Percentiles rank a stretch among this genome's conserved stretches.
phyloP scores from a whole-genome alignment of 2,329 filamentous ascomycete genomes.

The Orbilia ellipsospora region DNA sequence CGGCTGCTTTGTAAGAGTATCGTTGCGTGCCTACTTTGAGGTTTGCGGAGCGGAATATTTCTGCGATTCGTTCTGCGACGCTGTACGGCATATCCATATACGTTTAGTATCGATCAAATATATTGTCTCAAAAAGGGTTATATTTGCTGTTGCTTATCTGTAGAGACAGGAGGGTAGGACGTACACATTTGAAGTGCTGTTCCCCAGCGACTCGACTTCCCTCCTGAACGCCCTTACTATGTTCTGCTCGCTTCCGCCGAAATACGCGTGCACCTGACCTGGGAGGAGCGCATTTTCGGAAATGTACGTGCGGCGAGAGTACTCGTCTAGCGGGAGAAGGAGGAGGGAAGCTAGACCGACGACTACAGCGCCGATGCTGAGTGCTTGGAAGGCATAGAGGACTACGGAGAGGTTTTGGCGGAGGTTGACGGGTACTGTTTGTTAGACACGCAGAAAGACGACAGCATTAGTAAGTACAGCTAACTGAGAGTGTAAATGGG shows the following conservation, averaged over 20 bases:
- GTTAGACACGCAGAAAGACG: background rate
- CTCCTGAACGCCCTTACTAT: slow-evolving; percentile 89
- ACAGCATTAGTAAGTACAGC: background rate
- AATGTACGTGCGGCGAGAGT: slow-evolving; percentile 92
- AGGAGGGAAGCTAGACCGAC: slow-evolving; percentile 91
- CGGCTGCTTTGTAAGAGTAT: slow-evolving; percentile 84
- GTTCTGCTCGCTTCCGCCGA: slow-evolving; percentile 94
- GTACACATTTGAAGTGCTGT: slow-evolving; percentile 60
- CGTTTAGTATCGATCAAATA: background rate
- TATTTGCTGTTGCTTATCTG: background rate
- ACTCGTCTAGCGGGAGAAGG: slow-evolving; percentile 86
- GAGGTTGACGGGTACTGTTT: slow-evolving; percentile 53
- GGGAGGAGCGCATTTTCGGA: slow-evolving; percentile 96
- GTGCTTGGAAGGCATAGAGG: slow-evolving; percentile 51
- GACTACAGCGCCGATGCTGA: slow-evolving; percentile 63
- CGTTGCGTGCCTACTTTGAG: slow-evolving; percentile 89
- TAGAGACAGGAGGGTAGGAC: slow-evolving; percentile 17
- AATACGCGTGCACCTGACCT: slow-evolving; percentile 97
- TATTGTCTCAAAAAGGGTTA: background rate
- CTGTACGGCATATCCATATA: slow-evolving; percentile 58
- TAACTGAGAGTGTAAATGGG: background rate
- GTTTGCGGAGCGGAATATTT: slow-evolving; percentile 80
- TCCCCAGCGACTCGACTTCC: slow-evolving; percentile 76
- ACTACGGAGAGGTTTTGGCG: slow-evolving; percentile 54
- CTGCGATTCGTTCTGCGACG: slow-evolving; percentile 77